phyloP scores from a whole-genome alignment of 169 alveolate genomes.

The Neospora caninum region DNA sequence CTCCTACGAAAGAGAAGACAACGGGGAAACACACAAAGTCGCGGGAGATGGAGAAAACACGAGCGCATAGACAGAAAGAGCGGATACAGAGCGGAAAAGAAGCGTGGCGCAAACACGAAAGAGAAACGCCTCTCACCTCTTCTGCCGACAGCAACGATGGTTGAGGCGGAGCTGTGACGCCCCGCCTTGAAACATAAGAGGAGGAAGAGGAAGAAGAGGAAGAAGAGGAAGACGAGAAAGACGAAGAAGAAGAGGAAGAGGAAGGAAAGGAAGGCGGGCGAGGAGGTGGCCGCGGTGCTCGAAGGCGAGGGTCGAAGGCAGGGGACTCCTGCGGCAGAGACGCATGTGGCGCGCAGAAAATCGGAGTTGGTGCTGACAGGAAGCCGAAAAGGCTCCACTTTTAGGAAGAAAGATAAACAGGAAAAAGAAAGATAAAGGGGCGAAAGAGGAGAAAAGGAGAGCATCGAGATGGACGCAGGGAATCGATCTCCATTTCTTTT shows the following conservation, averaged over 20 bases:
- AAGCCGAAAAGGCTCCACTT: too few species aligned
- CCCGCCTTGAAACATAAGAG: background rate
- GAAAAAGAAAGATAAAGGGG: too few species aligned
- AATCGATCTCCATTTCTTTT: too few species aligned
- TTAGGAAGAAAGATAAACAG: too few species aligned
- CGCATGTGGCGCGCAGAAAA: background rate
- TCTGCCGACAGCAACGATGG: background rate
- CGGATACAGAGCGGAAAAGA: background rate
- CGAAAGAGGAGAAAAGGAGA: too few species aligned
- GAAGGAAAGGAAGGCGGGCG: background rate
- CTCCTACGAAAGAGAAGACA: background rate
- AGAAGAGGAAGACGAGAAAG: background rate
- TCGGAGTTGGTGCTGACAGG: background rate
- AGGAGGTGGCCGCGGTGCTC: background rate
- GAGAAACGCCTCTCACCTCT: background rate
- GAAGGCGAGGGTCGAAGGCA: conserved; percentile 15
- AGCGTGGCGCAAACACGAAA: background rate
- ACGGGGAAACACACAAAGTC: background rate
- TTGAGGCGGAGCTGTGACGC: too few species aligned
- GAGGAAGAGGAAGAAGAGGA: background rate
- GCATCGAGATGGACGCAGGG: too few species aligned
- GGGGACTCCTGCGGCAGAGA: background rate
- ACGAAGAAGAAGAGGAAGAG: background rate
- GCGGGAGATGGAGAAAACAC: background rate
- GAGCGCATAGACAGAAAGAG: background rate